A percentile compares a stretch with the other conserved stretches of the same genome.
Conservation (phyloP, 1,284 basidiomycete species). For the Mycena sp. region DNA sequence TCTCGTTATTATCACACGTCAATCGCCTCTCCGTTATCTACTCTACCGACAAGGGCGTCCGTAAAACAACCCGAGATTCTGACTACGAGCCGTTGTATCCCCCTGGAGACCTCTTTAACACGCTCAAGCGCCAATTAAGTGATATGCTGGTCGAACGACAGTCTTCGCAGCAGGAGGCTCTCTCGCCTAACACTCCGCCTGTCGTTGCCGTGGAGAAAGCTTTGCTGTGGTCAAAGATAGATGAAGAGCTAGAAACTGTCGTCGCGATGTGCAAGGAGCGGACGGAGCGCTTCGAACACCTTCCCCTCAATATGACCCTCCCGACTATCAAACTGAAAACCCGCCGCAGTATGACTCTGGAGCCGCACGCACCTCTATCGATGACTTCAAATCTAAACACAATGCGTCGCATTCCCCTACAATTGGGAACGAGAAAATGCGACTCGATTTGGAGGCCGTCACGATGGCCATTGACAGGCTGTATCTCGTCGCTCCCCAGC, state of each 20-base stretch:
- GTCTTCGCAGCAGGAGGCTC: conserved; percentile 46
- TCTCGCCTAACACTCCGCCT: conserved; percentile 51
- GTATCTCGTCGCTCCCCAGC: conserved; percentile 83
- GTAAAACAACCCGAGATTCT: conserved; percentile 27
- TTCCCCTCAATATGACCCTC: conserved; percentile 67
- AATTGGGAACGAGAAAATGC: conserved; percentile 70
- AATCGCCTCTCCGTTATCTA: conserved; percentile 62
- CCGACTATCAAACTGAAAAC: conserved; percentile 47
- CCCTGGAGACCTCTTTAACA: conserved; percentile 60
- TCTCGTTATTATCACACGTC: conserved; percentile 73
- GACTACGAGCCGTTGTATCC: conserved; percentile 36
- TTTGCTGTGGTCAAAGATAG: conserved; percentile 78
- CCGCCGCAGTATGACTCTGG: conserved; percentile 70
- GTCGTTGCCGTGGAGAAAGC: conserved; percentile 68
- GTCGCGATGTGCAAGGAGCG: conserved; percentile 71
- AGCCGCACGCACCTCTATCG: conserved; percentile 38
- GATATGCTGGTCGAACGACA: conserved; percentile 69
- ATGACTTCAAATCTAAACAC: conserved; percentile 45
- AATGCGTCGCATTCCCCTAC: conserved; percentile 30
- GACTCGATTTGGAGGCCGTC: conserved; percentile 83
- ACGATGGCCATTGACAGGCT: conserved; percentile 88
- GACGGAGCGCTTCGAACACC: conserved; percentile 53
- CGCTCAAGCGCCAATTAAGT: conserved; percentile 72
- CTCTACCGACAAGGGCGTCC: conserved; percentile 26
- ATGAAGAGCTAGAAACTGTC: conserved; percentile 76